A percentile compares a stretch with the other conserved stretches of the same genome.
These are phyloP conservation scores for Coniferiporia weirii DNA, from an alignment of 1,284 basidiomycete species.

Conservation along the genomic window DNA sequence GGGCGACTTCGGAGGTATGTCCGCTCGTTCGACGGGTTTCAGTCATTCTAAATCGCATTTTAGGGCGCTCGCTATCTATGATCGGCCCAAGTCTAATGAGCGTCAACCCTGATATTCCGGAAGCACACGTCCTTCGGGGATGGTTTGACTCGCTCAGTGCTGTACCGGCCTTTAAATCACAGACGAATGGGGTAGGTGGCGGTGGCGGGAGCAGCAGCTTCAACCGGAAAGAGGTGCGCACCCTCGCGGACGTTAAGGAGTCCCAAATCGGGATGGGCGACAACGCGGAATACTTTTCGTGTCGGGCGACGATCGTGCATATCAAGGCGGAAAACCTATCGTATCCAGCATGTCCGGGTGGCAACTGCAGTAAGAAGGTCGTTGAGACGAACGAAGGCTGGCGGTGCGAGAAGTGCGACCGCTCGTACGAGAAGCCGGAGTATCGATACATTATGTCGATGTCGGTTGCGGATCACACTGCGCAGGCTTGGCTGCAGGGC, in stretches of 20 bases:
- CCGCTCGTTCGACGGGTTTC: constrained; percentile 1
- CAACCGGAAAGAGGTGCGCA: constrained; percentile 68
- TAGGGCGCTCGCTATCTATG: constrained; percentile 77
- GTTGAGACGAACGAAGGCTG: constrained; percentile 65
- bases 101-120: constrained; percentile 84
- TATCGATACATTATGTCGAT: constrained; percentile 90
- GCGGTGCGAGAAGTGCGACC: constrained; percentile 94
- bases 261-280: constrained; percentile 75
- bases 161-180: constrained; percentile 62
- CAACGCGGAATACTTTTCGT: constrained; percentile 79
- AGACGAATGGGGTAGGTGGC: constrained; percentile 43
- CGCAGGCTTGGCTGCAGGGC: constrained; percentile 89
- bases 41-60: not conserved
- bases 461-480: constrained; percentile 86
- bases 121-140: constrained; percentile 82
- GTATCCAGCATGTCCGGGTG: constrained; percentile 86
- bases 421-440: constrained; percentile 67
- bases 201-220: constrained; percentile 44
- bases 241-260: constrained; percentile 80
- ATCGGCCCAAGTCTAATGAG: constrained; percentile 66
- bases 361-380: constrained; percentile 91
- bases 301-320: constrained; percentile 83
- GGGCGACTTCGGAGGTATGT: constrained; percentile 84
- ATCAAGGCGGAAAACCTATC: constrained; percentile 84
- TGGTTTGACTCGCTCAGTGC: constrained; percentile 80